Conservation (phyloP, 805 yeast genomes). For the Yarrowia sp. region DNA sequence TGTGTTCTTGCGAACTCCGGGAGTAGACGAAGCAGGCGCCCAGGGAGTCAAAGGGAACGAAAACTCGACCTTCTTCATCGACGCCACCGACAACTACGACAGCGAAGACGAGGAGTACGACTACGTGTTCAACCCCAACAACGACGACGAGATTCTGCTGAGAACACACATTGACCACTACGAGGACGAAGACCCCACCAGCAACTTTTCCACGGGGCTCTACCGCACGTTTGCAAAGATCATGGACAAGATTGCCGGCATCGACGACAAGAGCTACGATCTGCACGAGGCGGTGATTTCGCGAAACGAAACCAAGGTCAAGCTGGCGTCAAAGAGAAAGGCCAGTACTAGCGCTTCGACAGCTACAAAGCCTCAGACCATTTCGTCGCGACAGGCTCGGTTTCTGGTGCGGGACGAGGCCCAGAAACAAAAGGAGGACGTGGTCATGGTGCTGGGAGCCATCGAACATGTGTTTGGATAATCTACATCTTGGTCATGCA, state of each 20-base stretch:
- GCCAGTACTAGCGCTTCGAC: background rate
- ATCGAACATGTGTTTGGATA: background rate
- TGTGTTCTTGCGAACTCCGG: conserved; percentile 16
- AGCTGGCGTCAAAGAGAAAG: background rate
- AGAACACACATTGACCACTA: conserved; percentile 22
- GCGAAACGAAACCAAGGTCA: background rate
- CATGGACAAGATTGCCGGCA: conserved; percentile 26
- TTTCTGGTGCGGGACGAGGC: conserved; percentile 16
- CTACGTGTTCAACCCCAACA: conserved; percentile 27
- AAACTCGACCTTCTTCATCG: conserved; percentile 23
- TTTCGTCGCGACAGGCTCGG: conserved; percentile 10
- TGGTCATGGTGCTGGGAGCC: conserved; percentile 10
- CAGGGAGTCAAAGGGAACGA: conserved; percentile 11
- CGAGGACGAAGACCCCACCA: background rate
- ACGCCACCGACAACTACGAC: conserved; percentile 16
- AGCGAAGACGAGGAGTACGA: conserved; percentile 26
- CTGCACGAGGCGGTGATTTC: background rate
- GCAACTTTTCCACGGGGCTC: conserved; percentile 5
- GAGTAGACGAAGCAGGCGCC: conserved; percentile 9
- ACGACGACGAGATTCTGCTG: conserved; percentile 24
- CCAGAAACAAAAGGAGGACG: conserved; percentile 14
- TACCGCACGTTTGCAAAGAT: conserved; percentile 23
- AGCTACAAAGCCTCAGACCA: background rate
- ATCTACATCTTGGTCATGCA: background rate
- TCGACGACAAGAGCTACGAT: conserved; percentile 16